phyloP scores from a whole-genome alignment of 768 basidiomycete species.

The Boletales sp. region DNA sequence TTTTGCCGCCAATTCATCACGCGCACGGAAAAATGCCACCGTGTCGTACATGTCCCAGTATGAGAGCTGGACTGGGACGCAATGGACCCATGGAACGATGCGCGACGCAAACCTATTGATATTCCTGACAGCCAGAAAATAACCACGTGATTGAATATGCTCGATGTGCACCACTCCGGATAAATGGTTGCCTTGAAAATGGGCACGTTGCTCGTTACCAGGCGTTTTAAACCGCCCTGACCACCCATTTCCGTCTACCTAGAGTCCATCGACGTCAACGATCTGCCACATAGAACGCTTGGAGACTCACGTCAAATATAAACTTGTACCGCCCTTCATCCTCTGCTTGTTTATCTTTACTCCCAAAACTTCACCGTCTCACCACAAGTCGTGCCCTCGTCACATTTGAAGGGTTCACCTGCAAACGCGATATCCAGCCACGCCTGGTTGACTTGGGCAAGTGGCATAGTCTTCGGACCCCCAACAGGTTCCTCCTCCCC shows the following conservation, averaged over 20 bases:
- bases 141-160: neutral
- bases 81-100: constrained; percentile 68
- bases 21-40: constrained; percentile 67
- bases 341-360: constrained; percentile 41
- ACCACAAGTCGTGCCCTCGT: constrained; percentile 32
- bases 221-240: constrained; percentile 62
- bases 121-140: neutral
- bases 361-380: constrained; percentile 45
- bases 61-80: constrained; percentile 65
- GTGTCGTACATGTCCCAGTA: constrained; percentile 68
- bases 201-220: constrained; percentile 58
- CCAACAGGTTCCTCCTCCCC: constrained; percentile 32
- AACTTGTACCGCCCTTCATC: constrained; percentile 61
- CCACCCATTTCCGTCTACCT: constrained; percentile 66
- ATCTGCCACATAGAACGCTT: too few species aligned
- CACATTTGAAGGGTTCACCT: constrained; percentile 42
- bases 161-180: constrained; percentile 57
- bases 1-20: constrained; percentile 54
- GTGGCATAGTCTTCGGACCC: constrained; percentile 30
- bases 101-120: constrained; percentile 49
- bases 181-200: constrained; percentile 71
- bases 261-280: too few species aligned
- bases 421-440: constrained; percentile 62
- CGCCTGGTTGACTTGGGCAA: constrained; percentile 45
- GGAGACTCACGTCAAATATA: constrained; percentile 46